These are phyloP conservation scores for Colletotrichum sp. DNA, from an alignment of 2,329 filamentous ascomycete genomes.

Conservation along the genomic window DNA sequence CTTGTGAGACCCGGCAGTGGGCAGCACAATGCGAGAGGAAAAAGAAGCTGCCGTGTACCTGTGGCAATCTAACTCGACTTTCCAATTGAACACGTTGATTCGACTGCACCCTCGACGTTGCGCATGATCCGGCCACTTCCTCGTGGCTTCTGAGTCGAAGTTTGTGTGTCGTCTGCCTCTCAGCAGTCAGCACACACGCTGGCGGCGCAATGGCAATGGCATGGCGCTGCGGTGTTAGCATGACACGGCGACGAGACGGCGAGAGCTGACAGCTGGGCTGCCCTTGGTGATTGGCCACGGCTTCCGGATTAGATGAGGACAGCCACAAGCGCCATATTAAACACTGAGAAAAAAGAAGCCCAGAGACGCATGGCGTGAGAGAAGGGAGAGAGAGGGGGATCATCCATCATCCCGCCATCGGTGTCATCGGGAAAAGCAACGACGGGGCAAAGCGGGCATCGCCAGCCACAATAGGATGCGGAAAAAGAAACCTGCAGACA, in stretches of 20 bases:
- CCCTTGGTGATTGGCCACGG: conserved; percentile 2
- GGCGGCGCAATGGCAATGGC: not conserved
- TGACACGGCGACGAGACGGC: not conserved
- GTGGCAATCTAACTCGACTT: conserved; percentile 5
- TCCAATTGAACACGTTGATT: conserved; percentile 1
- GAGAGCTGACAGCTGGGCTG: conserved; percentile 8
- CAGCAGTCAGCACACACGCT: not conserved
- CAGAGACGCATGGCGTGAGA: conserved; percentile 5
- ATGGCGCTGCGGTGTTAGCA: not conserved
- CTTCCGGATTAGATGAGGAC: not conserved
- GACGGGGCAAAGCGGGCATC: not conserved
- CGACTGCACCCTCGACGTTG: not conserved
- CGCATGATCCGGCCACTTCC: not conserved
- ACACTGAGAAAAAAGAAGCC: not conserved
- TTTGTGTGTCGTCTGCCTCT: not conserved
- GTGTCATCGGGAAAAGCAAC: conserved; percentile 5
- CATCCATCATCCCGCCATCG: conserved; percentile 1
- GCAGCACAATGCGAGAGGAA: conserved; percentile 1
- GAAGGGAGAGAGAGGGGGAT: conserved; percentile 8
- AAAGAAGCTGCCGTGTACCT: conserved; percentile 3
- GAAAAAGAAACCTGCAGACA: not conserved
- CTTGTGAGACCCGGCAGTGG: conserved; percentile 2
- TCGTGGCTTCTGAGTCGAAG: not conserved
- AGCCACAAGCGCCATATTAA: conserved; percentile 14
- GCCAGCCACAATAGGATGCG: conserved; percentile 7